phyloP scores from a whole-genome alignment of 495 filamentous ascomycete genomes.

The Talaromyces thailandensis region DNA sequence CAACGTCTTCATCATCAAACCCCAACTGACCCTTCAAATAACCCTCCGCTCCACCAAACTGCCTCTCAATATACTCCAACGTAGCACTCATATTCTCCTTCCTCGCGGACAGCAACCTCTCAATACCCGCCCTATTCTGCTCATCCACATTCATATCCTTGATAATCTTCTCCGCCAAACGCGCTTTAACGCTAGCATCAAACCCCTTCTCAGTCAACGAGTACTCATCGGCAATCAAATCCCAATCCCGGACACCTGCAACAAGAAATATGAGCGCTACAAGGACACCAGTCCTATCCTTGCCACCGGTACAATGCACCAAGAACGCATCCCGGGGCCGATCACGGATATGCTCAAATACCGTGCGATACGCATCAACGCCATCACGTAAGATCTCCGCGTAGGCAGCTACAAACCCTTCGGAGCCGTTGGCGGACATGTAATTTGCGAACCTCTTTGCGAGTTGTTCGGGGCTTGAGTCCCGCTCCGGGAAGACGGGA shows the following conservation, averaged over 20 bases:
- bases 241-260: conserved; percentile 21
- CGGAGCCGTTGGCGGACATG: conserved; percentile 26
- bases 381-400: conserved; percentile 33
- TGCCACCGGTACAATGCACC: conserved; percentile 59
- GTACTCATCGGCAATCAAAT: conserved; percentile 8
- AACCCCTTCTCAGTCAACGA: conserved; percentile 9
- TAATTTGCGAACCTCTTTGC: conserved; percentile 6
- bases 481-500: conserved; percentile 49
- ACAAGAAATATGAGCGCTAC: conserved; percentile 47
- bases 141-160: conserved; percentile 3
- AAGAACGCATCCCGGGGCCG: conserved; percentile 30
- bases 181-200: background rate
- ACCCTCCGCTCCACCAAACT: conserved; percentile 12
- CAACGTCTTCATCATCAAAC: conserved; percentile 9
- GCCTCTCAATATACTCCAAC: conserved; percentile 7
- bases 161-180: conserved; percentile 4
- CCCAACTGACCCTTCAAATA: conserved; percentile 8
- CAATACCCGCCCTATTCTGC: conserved; percentile 5
- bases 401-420: conserved; percentile 48
- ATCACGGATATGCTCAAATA: conserved; percentile 35
- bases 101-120: conserved; percentile 9
- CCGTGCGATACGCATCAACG: conserved; percentile 17
- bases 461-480: conserved; percentile 16
- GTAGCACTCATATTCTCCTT: conserved; percentile 16
- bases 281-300: conserved; percentile 57